Conservation (phyloP, 495 filamentous ascomycete species). For the Jackrogersella multiformis region DNA sequence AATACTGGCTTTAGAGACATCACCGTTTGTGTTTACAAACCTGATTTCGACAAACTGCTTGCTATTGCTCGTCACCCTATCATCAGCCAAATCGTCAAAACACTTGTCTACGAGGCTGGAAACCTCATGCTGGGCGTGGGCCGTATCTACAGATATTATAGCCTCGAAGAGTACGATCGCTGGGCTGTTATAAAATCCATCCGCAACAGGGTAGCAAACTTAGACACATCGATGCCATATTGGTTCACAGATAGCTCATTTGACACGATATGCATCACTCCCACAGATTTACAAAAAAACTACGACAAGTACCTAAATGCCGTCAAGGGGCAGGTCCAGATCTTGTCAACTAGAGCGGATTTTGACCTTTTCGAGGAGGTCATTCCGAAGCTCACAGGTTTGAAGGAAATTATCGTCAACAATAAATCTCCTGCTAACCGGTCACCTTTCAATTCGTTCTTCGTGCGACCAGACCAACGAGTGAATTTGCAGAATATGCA, state of each 20-base stretch:
- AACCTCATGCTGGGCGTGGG: background rate
- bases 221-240: background rate
- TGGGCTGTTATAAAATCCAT: background rate
- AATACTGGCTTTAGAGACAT: background rate
- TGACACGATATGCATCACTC: background rate
- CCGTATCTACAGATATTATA: background rate
- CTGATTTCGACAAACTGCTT: background rate
- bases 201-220: background rate
- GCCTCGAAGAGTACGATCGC: background rate
- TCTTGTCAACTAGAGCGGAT: background rate
- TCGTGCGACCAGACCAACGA: background rate
- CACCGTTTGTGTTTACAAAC: background rate
- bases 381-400: background rate
- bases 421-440: background rate
- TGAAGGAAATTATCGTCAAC: slow-evolving; percentile 1
- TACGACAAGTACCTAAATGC: background rate
- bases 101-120: background rate
- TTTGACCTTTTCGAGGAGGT: background rate
- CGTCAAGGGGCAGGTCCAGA: background rate
- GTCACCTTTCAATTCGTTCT: background rate
- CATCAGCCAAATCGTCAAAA: slow-evolving; percentile 9
- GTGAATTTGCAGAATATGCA: background rate
- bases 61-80: slow-evolving; percentile 6
- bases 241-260: background rate
- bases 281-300: slow-evolving; percentile 5